Conservation (phyloP, 164 flowering plant species). For the Cinnamomum micranthum region DNA sequence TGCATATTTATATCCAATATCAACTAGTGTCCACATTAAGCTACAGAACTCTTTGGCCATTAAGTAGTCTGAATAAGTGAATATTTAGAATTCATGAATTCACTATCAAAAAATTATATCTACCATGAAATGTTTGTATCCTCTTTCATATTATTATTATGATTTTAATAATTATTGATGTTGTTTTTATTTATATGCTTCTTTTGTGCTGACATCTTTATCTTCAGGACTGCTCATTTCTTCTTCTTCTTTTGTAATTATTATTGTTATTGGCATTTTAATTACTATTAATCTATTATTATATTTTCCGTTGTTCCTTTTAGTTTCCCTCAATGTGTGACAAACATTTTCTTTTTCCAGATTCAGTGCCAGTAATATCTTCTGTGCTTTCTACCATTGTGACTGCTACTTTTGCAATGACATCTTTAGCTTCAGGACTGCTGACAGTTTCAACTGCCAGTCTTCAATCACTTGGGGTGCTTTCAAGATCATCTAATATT, state of each 20-base stretch:
- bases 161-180: too few species aligned
- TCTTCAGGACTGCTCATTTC: conserved; percentile 47
- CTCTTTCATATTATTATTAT: too few species aligned
- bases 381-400: conserved; percentile 35
- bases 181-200: conserved; percentile 13
- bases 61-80: too few species aligned
- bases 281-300: not conserved
- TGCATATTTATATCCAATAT: too few species aligned
- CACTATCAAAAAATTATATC: too few species aligned
- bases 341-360: conserved; percentile 34
- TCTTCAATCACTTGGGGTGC: conserved; percentile 56
- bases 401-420: conserved; percentile 49
- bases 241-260: too few species aligned
- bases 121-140: too few species aligned
- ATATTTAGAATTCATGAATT: too few species aligned
- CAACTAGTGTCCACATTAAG: too few species aligned
- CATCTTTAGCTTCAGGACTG: conserved; percentile 57
- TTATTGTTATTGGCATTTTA: too few species aligned
- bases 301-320: not conserved
- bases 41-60: too few species aligned
- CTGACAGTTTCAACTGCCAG: conserved; percentile 73
- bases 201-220: conserved; percentile 50
- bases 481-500: conserved; percentile 36
- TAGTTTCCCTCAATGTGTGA: not conserved
- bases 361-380: conserved; percentile 63